Base-by-base conservation (phyloP, 1,284 basidiomycete genomes). In the Ceratobasidium theobromae region DNA sequence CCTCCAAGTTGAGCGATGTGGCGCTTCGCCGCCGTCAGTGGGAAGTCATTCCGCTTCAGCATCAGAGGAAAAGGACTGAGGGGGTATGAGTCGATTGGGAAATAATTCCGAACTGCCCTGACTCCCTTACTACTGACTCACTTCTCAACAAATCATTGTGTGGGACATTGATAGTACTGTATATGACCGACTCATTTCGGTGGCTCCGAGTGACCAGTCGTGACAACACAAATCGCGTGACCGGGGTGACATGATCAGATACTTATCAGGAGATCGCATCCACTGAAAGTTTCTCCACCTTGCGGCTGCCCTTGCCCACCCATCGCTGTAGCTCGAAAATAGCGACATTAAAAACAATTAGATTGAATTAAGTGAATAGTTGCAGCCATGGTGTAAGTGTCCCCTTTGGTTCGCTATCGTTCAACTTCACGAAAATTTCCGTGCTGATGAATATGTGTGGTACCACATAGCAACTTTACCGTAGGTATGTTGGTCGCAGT, bases 391-490 rank as follows among this genome's bases (percentile, higher is more conserved):
- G 71, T 71, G 71, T 71, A 68, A 66, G 71, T 71, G 33, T 25
- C n/a, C 18, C 28, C 53, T 32, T 21, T 23, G 38, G 12, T 43
- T 52, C 35, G 16, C 43, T 28, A 16, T 49, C 51, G 30, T 51
- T 35, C 45, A 46, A 35, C 40, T 16, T 48, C 35, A 18, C 33
- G 51, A 66, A 52, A 60, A 32, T 49, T 65, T 67, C 30, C 41
- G 40, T 38, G 46, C 41, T 57, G 49, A 57, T 46, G 25, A 43
- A 53, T 62, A 41, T 58, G 38, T 14, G 35, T 41, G 53, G 45
- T 30, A 28, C 45, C 35, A 18, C 53, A n/a, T 65, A 92, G 89
- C 81, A 92, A 92, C 83, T 92, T 92, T 82, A 92, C 90, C 73
- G 82, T 88, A 81, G 90, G 89, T 86, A 70, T 80, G 89, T 81